Evolutionary conservation across 345 rosid species (phyloP).

Genomic region (Citrus trifoliata): DNA sequence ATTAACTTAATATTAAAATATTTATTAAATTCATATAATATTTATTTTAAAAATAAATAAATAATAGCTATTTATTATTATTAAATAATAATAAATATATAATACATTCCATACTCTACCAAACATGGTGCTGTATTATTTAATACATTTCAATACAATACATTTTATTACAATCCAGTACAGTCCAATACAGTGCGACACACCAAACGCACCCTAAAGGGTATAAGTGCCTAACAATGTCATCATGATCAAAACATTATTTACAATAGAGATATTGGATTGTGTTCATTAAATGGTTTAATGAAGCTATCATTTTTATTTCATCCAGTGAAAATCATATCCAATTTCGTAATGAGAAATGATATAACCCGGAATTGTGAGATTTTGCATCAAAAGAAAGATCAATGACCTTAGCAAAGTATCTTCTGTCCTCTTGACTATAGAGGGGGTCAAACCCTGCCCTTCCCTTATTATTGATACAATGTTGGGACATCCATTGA

Average conservation of each 20-base stretch:
- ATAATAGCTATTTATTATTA: too few species aligned
- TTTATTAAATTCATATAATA: too few species aligned
- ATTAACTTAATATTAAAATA: too few species aligned
- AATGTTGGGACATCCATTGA: not conserved
- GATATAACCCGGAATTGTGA: not conserved
- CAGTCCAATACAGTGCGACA: too few species aligned
- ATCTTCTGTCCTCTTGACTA: not conserved
- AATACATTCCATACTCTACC: too few species aligned
- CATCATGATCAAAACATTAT: not conserved
- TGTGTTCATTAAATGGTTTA: not conserved
- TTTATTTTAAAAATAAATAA: too few species aligned
- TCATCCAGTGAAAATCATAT: not conserved
- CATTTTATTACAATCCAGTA: too few species aligned
- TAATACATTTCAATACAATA: too few species aligned
- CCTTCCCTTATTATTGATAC: slow-evolving; percentile 9
- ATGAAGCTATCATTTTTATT: not conserved
- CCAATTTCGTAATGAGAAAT: not conserved
- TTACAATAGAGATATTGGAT: not conserved
- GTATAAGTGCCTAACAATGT: not conserved
- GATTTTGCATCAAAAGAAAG: not conserved
- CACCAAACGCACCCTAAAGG: too few species aligned
- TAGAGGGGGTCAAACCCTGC: not conserved
- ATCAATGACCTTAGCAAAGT: not conserved
- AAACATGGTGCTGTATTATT: too few species aligned
- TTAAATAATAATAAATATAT: too few species aligned